Base-by-base conservation (phyloP, 2,329 filamentous ascomycete species). In the Neonectria coccinea region DNA sequence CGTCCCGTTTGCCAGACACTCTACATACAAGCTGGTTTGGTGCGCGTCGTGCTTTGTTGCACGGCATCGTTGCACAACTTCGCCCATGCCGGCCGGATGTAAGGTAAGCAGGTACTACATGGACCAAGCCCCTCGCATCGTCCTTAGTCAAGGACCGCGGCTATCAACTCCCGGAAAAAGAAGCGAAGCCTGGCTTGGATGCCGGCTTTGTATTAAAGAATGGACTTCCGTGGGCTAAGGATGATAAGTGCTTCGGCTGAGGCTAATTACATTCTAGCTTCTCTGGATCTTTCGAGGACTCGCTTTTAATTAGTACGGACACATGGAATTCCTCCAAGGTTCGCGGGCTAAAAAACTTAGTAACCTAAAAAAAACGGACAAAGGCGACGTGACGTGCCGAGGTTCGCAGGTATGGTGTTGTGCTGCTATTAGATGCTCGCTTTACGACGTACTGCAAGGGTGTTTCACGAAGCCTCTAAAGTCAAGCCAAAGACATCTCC, bases 251-350 rank as follows among this genome's bases (percentile, higher is more conserved):
- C 20, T 36, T 44, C 3, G 44, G 42, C 44, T 42, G 42, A 51
- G 48, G 50, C 44, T 55, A 56, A 51, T 36, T 29, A 27, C 39
- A 33, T n/a, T 42, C 33, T 52, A 45, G 50, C 51, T 55, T 36
- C 60, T n/a, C 22, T 22, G 25, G 39, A 12, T 16, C 47, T 33
- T 42, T 42, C 44, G 27, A 58, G 47, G 16, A 29, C 56, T 36
- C 29, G 18, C 31, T 53, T 29, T 33, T 11, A 31, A 29, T 44
- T 56, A 55, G 61, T 42, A 50, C 51, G 42, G 55, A 56, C 50
- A 51, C 56, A 55, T 55, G 56, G 56, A 55, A 52, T 52, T 58
- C 47, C 48, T 44, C 36, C 27, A n/a, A 59, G 48, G 39, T 45
- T 58, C 44, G 41, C 27, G 27, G 54, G 31, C 60, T 27, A 54